These are phyloP conservation scores for Euphorbia tirucalli DNA, from an alignment of 345 rosid genomes.

Conservation along the genomic window DNA sequence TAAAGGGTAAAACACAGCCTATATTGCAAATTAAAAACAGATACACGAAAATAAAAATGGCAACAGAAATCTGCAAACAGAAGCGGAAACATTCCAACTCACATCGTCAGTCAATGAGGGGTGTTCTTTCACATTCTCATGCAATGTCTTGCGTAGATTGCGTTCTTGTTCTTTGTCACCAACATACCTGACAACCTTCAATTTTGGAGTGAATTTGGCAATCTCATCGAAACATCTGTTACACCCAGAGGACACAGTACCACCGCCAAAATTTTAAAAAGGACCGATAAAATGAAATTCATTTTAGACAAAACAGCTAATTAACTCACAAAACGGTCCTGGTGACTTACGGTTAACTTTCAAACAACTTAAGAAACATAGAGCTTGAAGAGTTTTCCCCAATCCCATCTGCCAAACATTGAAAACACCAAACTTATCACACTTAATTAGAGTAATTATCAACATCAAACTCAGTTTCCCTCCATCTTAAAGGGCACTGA, in stretches of 20 bases:
- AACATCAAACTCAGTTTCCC: not conserved
- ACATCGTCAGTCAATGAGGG: conserved; percentile 45
- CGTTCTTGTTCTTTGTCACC: conserved; percentile 71
- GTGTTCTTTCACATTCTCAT: conserved; percentile 42
- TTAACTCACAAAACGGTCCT: conserved; percentile 74
- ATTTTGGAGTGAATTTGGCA: conserved; percentile 58
- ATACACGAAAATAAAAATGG: not conserved
- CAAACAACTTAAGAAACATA: conserved; percentile 71
- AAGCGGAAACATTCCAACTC: conserved; percentile 24
- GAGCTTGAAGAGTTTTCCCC: conserved; percentile 89
- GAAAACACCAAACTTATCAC: not conserved
- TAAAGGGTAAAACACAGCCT: not conserved
- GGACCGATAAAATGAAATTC: conserved; percentile 4
- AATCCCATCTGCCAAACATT: conserved; percentile 70
- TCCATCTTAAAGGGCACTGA: too few relatives aligned
- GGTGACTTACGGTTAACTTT: conserved; percentile 44
- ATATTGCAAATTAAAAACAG: not conserved
- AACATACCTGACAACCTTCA: conserved; percentile 65
- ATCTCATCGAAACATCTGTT: conserved; percentile 87
- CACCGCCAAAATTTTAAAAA: conserved; percentile 42
- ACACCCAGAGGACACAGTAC: conserved; percentile 84
- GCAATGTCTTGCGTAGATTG: too few relatives aligned
- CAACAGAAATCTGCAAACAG: not conserved
- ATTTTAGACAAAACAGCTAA: conserved; percentile 18
- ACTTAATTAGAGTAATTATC: not conserved